A percentile compares a stretch with the other conserved stretches of the same genome.
Conservation (phyloP, 495 filamentous ascomycete genomes). For the Talaromyces liani region DNA sequence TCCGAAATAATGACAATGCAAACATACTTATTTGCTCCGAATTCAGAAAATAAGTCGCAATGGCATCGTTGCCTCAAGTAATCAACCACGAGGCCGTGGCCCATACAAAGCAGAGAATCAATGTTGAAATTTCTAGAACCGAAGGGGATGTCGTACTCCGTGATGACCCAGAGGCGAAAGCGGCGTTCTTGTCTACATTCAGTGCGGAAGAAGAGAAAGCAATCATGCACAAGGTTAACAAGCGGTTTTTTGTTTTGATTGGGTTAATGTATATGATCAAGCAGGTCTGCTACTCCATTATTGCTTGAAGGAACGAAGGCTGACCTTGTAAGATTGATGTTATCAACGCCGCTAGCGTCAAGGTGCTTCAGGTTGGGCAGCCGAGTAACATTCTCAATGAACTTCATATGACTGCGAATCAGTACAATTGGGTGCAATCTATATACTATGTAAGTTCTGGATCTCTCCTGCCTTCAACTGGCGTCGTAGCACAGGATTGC, state of each 20-base stretch:
- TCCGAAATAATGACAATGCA: neutral
- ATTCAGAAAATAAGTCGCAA: neutral
- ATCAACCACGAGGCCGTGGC: neutral
- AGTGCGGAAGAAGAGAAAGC: neutral
- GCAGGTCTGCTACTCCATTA: neutral
- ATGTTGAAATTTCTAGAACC: neutral
- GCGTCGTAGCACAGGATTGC: too few relatives aligned
- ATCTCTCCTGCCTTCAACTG: too few relatives aligned
- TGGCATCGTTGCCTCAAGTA: neutral
- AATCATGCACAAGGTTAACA: neutral
- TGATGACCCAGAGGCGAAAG: neutral
- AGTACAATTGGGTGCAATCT: slow-evolving; percentile 30
- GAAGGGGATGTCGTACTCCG: neutral
- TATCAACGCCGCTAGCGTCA: slow-evolving; percentile 26
- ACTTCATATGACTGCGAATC: slow-evolving; percentile 23
- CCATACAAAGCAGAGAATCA: neutral
- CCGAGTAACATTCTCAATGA: slow-evolving; percentile 22
- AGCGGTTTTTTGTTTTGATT: neutral
- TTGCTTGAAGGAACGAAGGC: neutral
- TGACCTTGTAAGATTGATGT: slow-evolving; percentile 19
- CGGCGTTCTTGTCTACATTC: neutral
- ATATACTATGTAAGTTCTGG: slow-evolving; percentile 24
- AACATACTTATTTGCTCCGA: neutral
- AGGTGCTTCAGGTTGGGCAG: slow-evolving; percentile 26
- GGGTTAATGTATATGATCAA: neutral